These are phyloP conservation scores for Claviceps fusiformis DNA, from an alignment of 2,329 filamentous ascomycete species.

Conservation along the genomic window DNA sequence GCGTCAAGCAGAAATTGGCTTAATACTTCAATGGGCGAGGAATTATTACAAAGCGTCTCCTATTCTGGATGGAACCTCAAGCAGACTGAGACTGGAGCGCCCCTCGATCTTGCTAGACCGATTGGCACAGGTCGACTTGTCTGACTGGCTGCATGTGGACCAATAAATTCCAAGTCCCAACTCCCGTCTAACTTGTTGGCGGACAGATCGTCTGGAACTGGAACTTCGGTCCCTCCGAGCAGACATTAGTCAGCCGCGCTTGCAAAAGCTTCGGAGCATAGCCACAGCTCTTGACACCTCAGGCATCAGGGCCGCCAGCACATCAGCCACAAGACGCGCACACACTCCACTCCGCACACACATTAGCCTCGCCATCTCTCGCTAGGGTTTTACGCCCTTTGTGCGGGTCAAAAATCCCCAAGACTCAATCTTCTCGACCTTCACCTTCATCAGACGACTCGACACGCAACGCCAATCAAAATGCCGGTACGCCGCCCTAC, in stretches of 20 bases:
- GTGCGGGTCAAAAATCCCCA: slow-evolving; percentile 21
- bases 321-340: background rate
- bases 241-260: background rate
- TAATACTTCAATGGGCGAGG: background rate
- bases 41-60: slow-evolving; percentile 8
- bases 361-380: slow-evolving; percentile 1
- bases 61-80: slow-evolving; percentile 5
- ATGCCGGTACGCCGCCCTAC: slow-evolving; percentile 25
- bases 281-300: background rate
- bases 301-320: background rate
- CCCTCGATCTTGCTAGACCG: background rate
- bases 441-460: slow-evolving; percentile 22
- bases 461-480: slow-evolving; percentile 25
- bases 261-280: background rate
- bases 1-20: background rate
- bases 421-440: slow-evolving; percentile 17
- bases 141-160: background rate
- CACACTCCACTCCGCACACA: background rate
- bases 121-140: background rate
- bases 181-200: background rate
- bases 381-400: slow-evolving; percentile 26
- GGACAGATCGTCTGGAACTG: background rate
- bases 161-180: background rate
- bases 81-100: background rate
- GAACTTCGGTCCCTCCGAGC: background rate